Conservation (phyloP, 495 filamentous ascomycete species). For the Viridothelium virens region DNA sequence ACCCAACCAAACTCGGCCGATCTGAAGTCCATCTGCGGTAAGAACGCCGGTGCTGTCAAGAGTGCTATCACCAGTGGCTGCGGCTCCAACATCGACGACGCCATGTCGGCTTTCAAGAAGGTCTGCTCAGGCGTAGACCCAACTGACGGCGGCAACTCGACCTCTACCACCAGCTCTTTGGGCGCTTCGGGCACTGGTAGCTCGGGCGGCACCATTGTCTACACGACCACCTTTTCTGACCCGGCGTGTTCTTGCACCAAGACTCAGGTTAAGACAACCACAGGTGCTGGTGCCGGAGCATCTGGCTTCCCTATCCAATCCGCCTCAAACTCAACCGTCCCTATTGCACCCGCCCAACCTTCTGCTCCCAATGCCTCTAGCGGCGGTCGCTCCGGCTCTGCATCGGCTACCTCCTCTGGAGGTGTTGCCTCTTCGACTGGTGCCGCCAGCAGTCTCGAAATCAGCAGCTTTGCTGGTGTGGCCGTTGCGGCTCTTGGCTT, state of each 20-base stretch:
- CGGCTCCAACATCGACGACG: not conserved
- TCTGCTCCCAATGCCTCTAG: not conserved
- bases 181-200: not conserved
- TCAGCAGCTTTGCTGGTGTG: conserved; percentile 3
- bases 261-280: not conserved
- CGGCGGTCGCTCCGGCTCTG: not conserved
- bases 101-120: conserved; percentile 4
- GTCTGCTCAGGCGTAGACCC: not conserved
- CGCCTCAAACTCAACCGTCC: not conserved
- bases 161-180: not conserved
- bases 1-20: not conserved
- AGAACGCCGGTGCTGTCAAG: conserved; percentile 3
- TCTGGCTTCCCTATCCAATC: conserved; percentile 2
- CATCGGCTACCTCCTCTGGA: not conserved
- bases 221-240: conserved; percentile 1
- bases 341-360: not conserved
- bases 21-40: conserved; percentile 5
- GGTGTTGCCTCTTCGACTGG: conserved; percentile 4
- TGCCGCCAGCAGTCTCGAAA: not conserved
- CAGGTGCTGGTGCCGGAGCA: not conserved
- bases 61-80: conserved; percentile 3
- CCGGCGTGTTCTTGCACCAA: not conserved
- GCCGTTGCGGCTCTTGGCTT: conserved; percentile 6
- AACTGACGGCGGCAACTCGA: not conserved
- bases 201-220: not conserved